Conservation (phyloP, 2,329 filamentous ascomycete genomes). For the Neonectria faginata region DNA sequence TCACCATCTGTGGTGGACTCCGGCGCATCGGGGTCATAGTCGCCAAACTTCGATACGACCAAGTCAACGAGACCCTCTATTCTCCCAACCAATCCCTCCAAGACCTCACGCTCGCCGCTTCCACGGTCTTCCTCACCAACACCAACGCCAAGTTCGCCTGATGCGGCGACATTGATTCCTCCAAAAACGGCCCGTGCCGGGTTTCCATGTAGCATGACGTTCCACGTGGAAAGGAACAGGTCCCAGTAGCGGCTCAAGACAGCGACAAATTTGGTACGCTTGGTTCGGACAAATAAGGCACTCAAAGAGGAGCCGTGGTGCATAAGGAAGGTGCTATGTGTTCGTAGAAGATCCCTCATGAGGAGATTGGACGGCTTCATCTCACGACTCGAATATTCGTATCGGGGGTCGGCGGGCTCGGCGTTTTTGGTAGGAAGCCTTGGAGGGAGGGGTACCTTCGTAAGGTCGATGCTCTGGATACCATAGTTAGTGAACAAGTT, state of each 20-base stretch:
- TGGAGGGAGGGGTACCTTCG: conserved; percentile 73
- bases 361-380: conserved; percentile 85
- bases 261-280: conserved; percentile 76
- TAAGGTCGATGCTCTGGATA: conserved; percentile 74
- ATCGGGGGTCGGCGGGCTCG: conserved; percentile 56
- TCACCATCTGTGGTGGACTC: conserved; percentile 43
- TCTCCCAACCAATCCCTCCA: conserved; percentile 85
- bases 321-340: conserved; percentile 85
- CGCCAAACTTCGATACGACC: conserved; percentile 86
- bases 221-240: conserved; percentile 78
- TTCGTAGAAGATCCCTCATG: conserved; percentile 82
- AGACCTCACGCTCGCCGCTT: conserved; percentile 90
- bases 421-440: conserved; percentile 57
- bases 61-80: conserved; percentile 90
- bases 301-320: conserved; percentile 85
- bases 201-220: conserved; percentile 90
- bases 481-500: conserved; percentile 19
- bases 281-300: conserved; percentile 73
- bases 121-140: conserved; percentile 96
- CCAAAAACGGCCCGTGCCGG: conserved; percentile 83
- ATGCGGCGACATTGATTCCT: conserved; percentile 88
- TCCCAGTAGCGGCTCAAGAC: conserved; percentile 87
- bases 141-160: conserved; percentile 91
- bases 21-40: conserved; percentile 48
- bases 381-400: conserved; percentile 91